Percentiles rank a stretch among this genome's conserved stretches.
Evolutionary conservation across 768 basidiomycete genomes (phyloP).

Genomic region (Lactarius quietus): DNA sequence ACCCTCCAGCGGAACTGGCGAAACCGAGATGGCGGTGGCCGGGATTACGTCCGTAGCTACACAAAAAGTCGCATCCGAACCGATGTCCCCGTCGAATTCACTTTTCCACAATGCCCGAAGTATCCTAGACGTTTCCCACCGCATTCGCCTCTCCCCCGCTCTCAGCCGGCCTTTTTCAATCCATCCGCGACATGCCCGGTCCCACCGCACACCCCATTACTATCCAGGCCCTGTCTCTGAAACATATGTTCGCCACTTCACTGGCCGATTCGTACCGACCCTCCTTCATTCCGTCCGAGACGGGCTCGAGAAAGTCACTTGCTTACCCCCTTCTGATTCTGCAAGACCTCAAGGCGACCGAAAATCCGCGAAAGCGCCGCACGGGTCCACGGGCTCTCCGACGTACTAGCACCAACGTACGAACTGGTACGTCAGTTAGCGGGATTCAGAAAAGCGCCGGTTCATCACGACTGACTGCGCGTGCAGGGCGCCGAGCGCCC

Average conservation of each 20-base stretch:
- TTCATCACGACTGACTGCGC: conserved; percentile 75
- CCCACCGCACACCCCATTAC: conserved; percentile 57
- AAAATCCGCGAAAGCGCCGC: conserved; percentile 34
- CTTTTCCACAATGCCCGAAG: too few relatives aligned
- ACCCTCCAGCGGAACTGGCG: too few relatives aligned
- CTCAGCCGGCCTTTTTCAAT: conserved; percentile 57
- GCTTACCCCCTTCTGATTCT: conserved; percentile 86
- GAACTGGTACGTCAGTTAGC: conserved; percentile 83
- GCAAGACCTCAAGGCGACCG: conserved; percentile 68
- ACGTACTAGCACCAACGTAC: conserved; percentile 83
- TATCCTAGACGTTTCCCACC: too few relatives aligned
- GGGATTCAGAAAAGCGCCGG: conserved; percentile 64
- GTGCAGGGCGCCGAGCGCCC: conserved; percentile 65
- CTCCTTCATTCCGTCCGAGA: conserved; percentile 50
- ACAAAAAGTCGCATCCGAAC: too few relatives aligned
- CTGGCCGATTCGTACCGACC: conserved; percentile 37
- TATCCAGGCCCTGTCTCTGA: conserved; percentile 72
- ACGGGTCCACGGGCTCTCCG: conserved; percentile 66
- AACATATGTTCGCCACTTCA: conserved; percentile 49
- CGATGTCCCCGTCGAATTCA: too few relatives aligned
- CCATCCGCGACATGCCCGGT: conserved; percentile 57
- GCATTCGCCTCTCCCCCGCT: conserved; percentile 64
- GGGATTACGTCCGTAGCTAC: too few relatives aligned
- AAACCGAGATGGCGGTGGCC: too few relatives aligned
- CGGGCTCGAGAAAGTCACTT: conserved; percentile 88